Base-by-base conservation (phyloP, 371 early-diverging fungal genomes). In the Actinomucor elegans region DNA sequence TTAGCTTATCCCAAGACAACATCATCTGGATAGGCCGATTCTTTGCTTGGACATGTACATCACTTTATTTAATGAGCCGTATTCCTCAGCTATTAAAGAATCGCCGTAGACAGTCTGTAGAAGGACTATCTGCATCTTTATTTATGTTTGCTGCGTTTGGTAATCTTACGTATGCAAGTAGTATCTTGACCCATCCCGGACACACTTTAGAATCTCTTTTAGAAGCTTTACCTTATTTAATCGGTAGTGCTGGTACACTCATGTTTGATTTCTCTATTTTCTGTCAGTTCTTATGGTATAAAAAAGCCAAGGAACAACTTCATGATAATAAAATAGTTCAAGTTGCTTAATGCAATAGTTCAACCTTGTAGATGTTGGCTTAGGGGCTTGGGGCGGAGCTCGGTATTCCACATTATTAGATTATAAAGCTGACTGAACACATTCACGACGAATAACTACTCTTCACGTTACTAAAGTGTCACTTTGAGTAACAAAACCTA, bases 81-180 rank as follows among this genome's bases (percentile, higher is more conserved):
- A 65, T 87, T 31, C 89, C 90, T 6, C 90, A 90, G 52, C 64
- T 90, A 26, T 60, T 73, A 49, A 83, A 85, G 48, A 85, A 85
- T 44, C 61, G 59, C 35, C 52, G 60, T 8, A 66, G 89, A n/a
- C 67, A 73, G 45, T 87, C 89, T 2, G 78, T 80, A 6, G 74
- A 83, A 46, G 88, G 87, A 1, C 60, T 90, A 8, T 79, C 85
- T 2, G 75, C 85, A 18, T 58, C 79, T 20, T 77, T 90, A 77
- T 88, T 90, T 66, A 62, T 76, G 32, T 86, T 77, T 67, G 89
- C 90, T 0, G 81, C 77, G 3, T 62, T 75, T 55, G 90, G 86
- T 2, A 90, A 90, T 52, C 46, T 85, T 9, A 77, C 82, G 6
- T 90, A 90, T 58, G 69, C 86, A 4, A 31, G 64, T 5, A 81